Conservation (phyloP, 2,329 filamentous ascomycete genomes). For the Cladosporium sp. region DNA sequence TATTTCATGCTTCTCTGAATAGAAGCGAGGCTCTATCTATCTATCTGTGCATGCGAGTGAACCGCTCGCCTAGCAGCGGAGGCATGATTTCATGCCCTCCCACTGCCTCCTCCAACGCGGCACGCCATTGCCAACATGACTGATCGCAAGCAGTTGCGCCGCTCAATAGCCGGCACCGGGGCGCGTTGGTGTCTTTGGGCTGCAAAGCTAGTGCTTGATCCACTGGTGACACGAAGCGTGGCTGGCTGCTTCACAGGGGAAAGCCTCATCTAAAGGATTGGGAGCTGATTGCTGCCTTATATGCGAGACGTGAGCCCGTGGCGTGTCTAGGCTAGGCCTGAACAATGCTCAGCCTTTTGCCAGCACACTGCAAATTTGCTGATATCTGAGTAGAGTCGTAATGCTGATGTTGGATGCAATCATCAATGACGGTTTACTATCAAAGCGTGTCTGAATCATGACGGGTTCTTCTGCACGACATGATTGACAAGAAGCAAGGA, state of each 20-base stretch:
- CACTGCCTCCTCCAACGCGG: neutral
- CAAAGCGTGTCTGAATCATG: neutral
- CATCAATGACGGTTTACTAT: too few relatives aligned
- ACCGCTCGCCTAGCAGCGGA: too few relatives aligned
- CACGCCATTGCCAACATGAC: neutral
- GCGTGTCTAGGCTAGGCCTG: neutral
- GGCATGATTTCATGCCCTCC: neutral
- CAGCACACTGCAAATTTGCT: neutral
- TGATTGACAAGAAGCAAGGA: neutral
- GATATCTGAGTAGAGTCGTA: neutral
- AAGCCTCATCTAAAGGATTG: conserved; percentile 2
- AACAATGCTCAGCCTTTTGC: neutral
- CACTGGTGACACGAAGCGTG: conserved; percentile 4
- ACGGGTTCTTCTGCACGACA: neutral
- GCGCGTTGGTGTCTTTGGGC: neutral
- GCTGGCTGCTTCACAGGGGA: neutral
- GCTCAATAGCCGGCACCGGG: neutral
- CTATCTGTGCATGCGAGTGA: neutral
- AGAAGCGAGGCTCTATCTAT: neutral
- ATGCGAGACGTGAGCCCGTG: neutral
- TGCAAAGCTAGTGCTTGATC: neutral
- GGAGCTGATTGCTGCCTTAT: conserved; percentile 6
- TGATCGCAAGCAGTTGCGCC: neutral
- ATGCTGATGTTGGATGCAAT: neutral
- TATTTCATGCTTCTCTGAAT: neutral